Percentiles rank a stretch among this genome's conserved stretches.
Conservation (phyloP, 2,329 filamentous ascomycete species). For the Colletotrichum sp. region DNA sequence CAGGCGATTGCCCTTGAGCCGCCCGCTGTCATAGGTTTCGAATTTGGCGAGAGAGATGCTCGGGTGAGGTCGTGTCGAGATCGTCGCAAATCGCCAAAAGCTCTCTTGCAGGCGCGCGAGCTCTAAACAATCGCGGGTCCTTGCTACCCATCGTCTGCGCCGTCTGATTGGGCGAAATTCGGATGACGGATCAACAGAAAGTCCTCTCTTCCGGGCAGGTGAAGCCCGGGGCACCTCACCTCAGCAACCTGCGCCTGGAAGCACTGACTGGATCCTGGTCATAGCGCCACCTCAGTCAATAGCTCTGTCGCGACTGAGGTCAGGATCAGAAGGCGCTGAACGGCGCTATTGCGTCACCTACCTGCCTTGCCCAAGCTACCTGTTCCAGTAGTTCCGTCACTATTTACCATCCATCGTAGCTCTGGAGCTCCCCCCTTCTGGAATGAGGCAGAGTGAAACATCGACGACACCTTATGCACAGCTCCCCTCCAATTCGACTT, state of each 20-base stretch:
- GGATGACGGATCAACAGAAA: background rate
- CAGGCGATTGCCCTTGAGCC: constrained; percentile 26
- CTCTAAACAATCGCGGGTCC: background rate
- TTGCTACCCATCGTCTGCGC: background rate
- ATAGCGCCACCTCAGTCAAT: background rate
- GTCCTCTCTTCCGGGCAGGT: background rate
- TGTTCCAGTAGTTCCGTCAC: background rate
- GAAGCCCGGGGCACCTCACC: background rate
- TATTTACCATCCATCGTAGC: background rate
- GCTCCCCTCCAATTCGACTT: background rate
- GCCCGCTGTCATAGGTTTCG: constrained; percentile 11
- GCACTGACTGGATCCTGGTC: background rate
- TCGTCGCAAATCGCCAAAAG: background rate
- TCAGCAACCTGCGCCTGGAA: background rate
- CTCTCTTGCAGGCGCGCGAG: constrained; percentile 3
- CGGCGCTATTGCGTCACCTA: constrained; percentile 1
- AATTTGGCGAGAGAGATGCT: background rate
- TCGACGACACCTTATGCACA: background rate
- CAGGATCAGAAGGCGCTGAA: background rate
- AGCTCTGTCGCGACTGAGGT: background rate
- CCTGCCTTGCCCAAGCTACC: background rate
- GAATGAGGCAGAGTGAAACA: constrained; percentile 3
- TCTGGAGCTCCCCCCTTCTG: constrained; percentile 3
- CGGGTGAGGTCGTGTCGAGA: background rate
- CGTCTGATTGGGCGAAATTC: constrained; percentile 4